Percentiles rank a stretch among this genome's conserved stretches.
Conservation (phyloP, 345 rosid genomes). For the Psidium friedrichsthalianum region DNA sequence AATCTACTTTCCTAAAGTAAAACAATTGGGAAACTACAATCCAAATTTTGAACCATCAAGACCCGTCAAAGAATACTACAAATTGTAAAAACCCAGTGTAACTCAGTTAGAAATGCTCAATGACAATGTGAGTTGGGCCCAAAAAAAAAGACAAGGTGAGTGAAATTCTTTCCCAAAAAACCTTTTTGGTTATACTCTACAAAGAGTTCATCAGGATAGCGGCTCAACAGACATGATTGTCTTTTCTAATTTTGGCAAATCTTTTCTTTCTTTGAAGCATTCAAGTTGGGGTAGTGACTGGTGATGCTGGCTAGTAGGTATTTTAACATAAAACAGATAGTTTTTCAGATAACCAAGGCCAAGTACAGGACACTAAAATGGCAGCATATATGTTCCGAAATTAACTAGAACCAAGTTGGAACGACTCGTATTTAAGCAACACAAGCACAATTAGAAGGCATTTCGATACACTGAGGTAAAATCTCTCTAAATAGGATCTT, state of each 20-base stretch:
- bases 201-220: background rate
- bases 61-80: background rate
- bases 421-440: background rate
- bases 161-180: background rate
- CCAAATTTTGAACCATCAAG: background rate
- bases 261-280: background rate
- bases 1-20: background rate
- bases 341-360: background rate
- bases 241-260: background rate
- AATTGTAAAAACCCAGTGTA: background rate
- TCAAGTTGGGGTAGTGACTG: background rate
- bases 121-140: background rate
- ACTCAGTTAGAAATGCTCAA: background rate
- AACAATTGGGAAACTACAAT: background rate
- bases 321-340: background rate
- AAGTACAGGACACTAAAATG: background rate
- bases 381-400: background rate
- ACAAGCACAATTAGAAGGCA: background rate
- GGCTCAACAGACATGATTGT: background rate
- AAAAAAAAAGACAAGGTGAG: background rate
- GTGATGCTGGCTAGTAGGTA: background rate
- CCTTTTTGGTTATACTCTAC: background rate
- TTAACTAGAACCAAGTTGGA: background rate
- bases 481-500: background rate
- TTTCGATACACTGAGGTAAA: background rate